Percentiles rank a stretch among this genome's conserved stretches.
Conservation (phyloP, 257 asterid species). For the Salvia hispanica region DNA sequence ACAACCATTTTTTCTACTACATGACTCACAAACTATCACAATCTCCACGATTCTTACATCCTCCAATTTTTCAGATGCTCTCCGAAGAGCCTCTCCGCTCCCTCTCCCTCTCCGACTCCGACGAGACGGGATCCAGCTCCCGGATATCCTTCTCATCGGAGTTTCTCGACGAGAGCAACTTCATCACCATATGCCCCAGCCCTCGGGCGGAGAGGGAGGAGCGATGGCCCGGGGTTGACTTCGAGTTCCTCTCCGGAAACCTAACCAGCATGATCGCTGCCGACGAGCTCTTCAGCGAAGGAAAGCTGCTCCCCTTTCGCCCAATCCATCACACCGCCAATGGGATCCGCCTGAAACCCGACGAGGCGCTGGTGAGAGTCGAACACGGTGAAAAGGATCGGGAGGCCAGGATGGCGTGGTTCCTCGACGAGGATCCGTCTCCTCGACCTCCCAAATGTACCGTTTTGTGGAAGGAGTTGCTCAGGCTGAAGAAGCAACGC, state of each 20-base stretch:
- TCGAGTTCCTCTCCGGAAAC: conserved; percentile 69
- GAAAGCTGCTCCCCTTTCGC: conserved; percentile 75
- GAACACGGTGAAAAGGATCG: conserved; percentile 34
- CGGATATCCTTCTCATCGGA: conserved; percentile 86
- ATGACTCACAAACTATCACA: background rate
- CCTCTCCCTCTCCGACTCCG: conserved; percentile 29
- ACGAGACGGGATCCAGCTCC: conserved; percentile 46
- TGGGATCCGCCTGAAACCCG: conserved; percentile 47
- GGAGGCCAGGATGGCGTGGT: conserved; percentile 58
- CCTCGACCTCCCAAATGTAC: conserved; percentile 93
- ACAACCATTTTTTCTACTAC: conserved; percentile 13
- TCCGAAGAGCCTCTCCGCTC: conserved; percentile 41
- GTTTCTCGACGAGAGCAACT: conserved; percentile 68
- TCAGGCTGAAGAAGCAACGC: conserved; percentile 64
- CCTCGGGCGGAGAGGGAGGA: conserved; percentile 39
- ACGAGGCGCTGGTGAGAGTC: background rate
- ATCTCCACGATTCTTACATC: conserved; percentile 17
- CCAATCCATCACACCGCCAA: conserved; percentile 54
- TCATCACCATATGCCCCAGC: conserved; percentile 73
- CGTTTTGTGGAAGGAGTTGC: conserved; percentile 80
- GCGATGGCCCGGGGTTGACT: conserved; percentile 43
- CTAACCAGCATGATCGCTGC: conserved; percentile 59
- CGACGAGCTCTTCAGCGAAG: conserved; percentile 70
- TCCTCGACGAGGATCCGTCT: conserved; percentile 87
- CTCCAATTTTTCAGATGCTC: conserved; percentile 23